Evolutionary conservation across 106 monocot species (phyloP).

Genomic region (Allium fistulosum): DNA sequence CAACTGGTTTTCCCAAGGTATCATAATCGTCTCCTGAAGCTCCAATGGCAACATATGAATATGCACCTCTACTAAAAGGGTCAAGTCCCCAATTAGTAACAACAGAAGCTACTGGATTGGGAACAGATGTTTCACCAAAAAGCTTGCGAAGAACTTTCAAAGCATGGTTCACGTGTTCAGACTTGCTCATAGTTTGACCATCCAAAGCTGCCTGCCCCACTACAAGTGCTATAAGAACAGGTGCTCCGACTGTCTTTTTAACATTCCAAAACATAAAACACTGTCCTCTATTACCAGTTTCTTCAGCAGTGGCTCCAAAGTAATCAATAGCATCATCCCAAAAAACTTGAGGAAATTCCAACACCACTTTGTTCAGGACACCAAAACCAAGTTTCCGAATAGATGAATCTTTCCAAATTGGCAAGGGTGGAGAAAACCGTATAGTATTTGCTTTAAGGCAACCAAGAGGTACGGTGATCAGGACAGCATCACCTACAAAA

Average conservation of each 20-base stretch:
- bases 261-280: slow-evolving; percentile 99
- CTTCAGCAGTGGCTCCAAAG: slow-evolving; percentile 95
- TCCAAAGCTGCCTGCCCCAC: slow-evolving; percentile 89
- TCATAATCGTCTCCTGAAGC: slow-evolving; percentile 96
- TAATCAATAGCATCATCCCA: slow-evolving; percentile 98
- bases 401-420: slow-evolving; percentile 80
- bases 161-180: slow-evolving; percentile 82
- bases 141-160: slow-evolving; percentile 68
- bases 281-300: slow-evolving; percentile 58
- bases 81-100: slow-evolving; percentile 97
- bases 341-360: slow-evolving; percentile 87
- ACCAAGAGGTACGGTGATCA: slow-evolving; percentile 93
- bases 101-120: slow-evolving; percentile 84
- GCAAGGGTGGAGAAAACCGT: slow-evolving; percentile 72
- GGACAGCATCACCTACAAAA: slow-evolving; percentile 76
- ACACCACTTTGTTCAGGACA: slow-evolving; percentile 83
- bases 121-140: slow-evolving; percentile 79
- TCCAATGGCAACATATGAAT: slow-evolving; percentile 93
- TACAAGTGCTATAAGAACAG: slow-evolving; percentile 94
- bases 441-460: slow-evolving; percentile 82
- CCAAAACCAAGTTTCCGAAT: slow-evolving; percentile 96
- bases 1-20: slow-evolving; percentile 79
- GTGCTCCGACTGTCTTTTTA: slow-evolving; percentile 88
- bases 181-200: slow-evolving; percentile 43
- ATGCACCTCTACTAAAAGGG: slow-evolving; percentile 88